Conservation (phyloP, 108 stramenopile genomes). For the Fistulifera pelliculosa region DNA sequence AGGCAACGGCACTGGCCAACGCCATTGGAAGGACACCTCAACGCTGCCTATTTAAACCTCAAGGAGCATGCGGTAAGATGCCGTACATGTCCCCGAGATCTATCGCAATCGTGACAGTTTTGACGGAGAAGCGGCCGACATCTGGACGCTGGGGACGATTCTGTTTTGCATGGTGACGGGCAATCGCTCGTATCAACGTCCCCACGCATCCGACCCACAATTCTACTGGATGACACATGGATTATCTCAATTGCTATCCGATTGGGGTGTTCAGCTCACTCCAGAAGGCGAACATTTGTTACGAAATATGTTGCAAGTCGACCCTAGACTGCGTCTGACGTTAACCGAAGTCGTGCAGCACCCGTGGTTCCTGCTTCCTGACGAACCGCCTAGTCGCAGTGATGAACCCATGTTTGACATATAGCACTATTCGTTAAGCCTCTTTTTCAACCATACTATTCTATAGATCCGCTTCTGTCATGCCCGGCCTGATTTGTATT, state of each 20-base stretch:
- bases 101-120: conserved; percentile 35
- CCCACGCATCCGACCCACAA: conserved; percentile 37
- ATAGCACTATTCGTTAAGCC: too few relatives aligned
- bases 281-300: conserved; percentile 46
- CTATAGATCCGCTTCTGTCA: conserved; percentile 38
- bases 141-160: conserved; percentile 85
- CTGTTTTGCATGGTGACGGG: conserved; percentile 84
- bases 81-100: conserved; percentile 62
- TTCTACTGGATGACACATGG: conserved; percentile 56
- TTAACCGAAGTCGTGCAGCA: conserved; percentile 57
- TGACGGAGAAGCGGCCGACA: conserved; percentile 76
- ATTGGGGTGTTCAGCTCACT: conserved; percentile 45
- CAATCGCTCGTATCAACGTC: conserved; percentile 61
- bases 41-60: conserved; percentile 29
- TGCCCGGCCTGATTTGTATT: conserved; percentile 58
- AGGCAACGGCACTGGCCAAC: background rate
- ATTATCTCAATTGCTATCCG: conserved; percentile 27
- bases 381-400: background rate
- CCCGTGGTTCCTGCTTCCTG: conserved; percentile 12
- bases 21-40: conserved; percentile 17
- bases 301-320: conserved; percentile 48
- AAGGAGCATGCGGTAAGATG: conserved; percentile 65
- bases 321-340: conserved; percentile 52
- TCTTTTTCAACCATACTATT: background rate
- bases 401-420: too few relatives aligned